Evolutionary conservation across 1,139 yeast genomes (phyloP), one percentile per base, ranked within the genome.

Genomic region (Pneumocystis canis): DNA sequence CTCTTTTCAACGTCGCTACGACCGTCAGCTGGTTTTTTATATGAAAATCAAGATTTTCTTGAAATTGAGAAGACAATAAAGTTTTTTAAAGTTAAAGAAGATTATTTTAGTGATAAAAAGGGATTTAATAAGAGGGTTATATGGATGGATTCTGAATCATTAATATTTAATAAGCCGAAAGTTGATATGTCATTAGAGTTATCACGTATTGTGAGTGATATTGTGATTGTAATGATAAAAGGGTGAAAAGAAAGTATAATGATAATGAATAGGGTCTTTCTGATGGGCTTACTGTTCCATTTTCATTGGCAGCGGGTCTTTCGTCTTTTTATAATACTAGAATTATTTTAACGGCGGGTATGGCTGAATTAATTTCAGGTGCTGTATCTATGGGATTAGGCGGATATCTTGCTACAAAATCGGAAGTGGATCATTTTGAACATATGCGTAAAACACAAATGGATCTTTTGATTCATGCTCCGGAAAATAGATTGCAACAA

Each of bases 321-420:
- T 82, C 88, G 0, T 82, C 87, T 4, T 79, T 86, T 67, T 94
- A 94, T 47, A 82, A 84, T 71, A 77, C 89, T 31, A 82, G 79
- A 71, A 80, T 86, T 67, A 94, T 86, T 60, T 85, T 86, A 64
- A 85, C 92, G 47, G 94, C 92, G 75, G 94, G 94, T 59, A 79
- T 86, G 80, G 94, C 94, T 9, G 94, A 86, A 75, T 81, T 86
- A 66, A 90, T 86, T 1, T 84, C 89, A 2, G 94, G 94, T 20
- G 89, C 94, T 60, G 85, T 86, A 63, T 83, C 88, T 59, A 86
- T 86, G 94, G 94, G 94, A 3, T 79, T 86, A 65, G 94, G 94
- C 39, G 94, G 94, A 33, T 86, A 79, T 71, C 78, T 86, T 66
- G 94, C 94, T n/a, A 92, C 92, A 61, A 83, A 82, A 71, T 81